Evolutionary conservation across 2,329 filamentous ascomycete species (phyloP).

Genomic region (Knoxdaviesia capensis): DNA sequence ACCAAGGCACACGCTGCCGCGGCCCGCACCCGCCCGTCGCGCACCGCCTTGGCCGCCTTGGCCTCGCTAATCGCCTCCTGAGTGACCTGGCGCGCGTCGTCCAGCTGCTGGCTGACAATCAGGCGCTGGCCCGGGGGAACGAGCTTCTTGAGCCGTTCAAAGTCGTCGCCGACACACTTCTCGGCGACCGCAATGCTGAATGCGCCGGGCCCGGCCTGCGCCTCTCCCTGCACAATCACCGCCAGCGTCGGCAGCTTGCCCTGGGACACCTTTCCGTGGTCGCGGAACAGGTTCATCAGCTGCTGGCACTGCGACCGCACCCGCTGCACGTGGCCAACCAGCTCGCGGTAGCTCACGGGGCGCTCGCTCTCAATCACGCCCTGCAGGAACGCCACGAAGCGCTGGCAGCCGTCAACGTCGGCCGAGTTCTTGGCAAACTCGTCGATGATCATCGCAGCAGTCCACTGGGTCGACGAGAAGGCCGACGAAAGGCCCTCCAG

Average conservation of each 20-base stretch:
- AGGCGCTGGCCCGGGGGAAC: conserved; percentile 76
- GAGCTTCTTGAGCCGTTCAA: conserved; percentile 70
- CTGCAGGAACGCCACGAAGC: conserved; percentile 44
- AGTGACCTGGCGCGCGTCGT: conserved; percentile 55
- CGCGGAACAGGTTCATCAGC: conserved; percentile 75
- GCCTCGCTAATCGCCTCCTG: conserved; percentile 61
- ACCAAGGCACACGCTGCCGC: conserved; percentile 76
- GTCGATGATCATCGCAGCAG: conserved; percentile 66
- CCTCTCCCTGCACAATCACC: conserved; percentile 82
- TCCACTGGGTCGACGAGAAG: conserved; percentile 71
- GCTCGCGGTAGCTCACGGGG: conserved; percentile 67
- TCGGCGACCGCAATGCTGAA: conserved; percentile 81
- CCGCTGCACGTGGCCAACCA: conserved; percentile 76
- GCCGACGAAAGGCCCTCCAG: conserved; percentile 48
- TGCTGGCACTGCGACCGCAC: conserved; percentile 83
- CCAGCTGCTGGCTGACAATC: conserved; percentile 59
- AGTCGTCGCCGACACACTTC: conserved; percentile 70
- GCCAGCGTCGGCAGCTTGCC: conserved; percentile 62
- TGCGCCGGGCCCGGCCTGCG: conserved; percentile 76
- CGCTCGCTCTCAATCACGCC: conserved; percentile 65
- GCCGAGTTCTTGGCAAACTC: conserved; percentile 52
- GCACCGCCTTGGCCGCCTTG: conserved; percentile 54
- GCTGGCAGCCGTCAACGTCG: conserved; percentile 26
- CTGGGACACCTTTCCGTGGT: conserved; percentile 64
- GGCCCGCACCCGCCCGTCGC: conserved; percentile 72